Conservation (phyloP, 2,329 filamentous ascomycete genomes). For the Colletotrichum echinochloae region DNA sequence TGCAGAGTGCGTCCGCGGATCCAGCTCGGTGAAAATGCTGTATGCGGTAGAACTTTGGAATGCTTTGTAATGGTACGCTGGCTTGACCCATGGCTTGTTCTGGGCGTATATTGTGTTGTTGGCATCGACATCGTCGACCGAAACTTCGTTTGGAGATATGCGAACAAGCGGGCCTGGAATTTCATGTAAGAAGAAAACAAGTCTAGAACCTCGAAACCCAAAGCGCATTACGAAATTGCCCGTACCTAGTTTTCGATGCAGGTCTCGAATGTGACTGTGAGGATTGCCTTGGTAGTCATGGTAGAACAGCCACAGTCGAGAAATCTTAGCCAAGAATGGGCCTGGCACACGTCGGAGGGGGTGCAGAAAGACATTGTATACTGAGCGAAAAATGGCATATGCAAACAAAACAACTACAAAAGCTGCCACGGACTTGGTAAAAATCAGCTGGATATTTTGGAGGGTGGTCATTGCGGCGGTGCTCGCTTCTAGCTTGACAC, state of each 20-base stretch:
- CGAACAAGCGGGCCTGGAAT: conserved; percentile 28
- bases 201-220: no score
- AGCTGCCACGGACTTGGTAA: no score
- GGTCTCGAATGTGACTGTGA: conserved; percentile 4
- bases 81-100: conserved; percentile 21
- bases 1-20: conserved; percentile 8
- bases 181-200: no score
- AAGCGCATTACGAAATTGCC: no score
- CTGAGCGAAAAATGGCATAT: background rate
- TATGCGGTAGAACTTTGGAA: conserved; percentile 17
- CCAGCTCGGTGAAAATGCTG: conserved; percentile 31
- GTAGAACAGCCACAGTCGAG: conserved; percentile 30
- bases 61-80: conserved; percentile 21
- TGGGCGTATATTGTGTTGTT: conserved; percentile 22
- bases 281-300: conserved; percentile 19
- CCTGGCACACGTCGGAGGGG: conserved; percentile 22
- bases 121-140: conserved; percentile 14
- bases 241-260: conserved; percentile 25
- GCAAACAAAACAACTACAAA: no score
- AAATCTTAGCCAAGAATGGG: conserved; percentile 17
- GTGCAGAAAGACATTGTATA: conserved; percentile 24
- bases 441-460: no score
- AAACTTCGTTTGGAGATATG: conserved; percentile 32
- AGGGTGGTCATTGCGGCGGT: no score
- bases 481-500: no score